Conservation (phyloP, 495 filamentous ascomycete genomes). For the Penicillium salamii region DNA sequence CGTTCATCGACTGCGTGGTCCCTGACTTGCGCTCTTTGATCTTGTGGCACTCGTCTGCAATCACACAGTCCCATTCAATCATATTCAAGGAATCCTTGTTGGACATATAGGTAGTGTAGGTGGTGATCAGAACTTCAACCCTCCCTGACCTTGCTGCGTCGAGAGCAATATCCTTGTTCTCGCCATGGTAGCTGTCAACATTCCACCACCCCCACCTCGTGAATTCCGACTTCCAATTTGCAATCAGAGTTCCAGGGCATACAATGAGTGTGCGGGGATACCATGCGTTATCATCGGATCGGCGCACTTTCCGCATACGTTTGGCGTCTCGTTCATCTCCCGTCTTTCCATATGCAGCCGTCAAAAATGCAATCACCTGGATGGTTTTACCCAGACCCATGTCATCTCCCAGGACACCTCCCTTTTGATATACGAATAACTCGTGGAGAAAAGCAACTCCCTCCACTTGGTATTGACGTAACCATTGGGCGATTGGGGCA, state of each 20-base stretch:
- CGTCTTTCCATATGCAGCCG: constrained; percentile 91
- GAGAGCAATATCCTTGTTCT: constrained; percentile 68
- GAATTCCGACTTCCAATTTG: constrained; percentile 87
- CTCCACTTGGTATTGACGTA: constrained; percentile 87
- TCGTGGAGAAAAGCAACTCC: constrained; percentile 86
- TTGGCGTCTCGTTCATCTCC: constrained; percentile 86
- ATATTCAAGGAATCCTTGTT: constrained; percentile 74
- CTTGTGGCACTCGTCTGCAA: constrained; percentile 94
- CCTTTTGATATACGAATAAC: constrained; percentile 87
- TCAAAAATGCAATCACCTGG: constrained; percentile 92
- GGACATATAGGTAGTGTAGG: constrained; percentile 81
- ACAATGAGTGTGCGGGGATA: constrained; percentile 86
- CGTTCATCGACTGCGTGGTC: constrained; percentile 83
- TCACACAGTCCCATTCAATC: constrained; percentile 92
- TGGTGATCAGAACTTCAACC: constrained; percentile 88
- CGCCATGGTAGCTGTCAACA: constrained; percentile 77
- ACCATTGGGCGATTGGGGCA: constrained; percentile 86
- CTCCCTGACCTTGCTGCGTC: constrained; percentile 71
- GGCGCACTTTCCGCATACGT: constrained; percentile 86
- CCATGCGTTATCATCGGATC: constrained; percentile 56
- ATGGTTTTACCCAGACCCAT: constrained; percentile 98
- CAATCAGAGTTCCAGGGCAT: constrained; percentile 83
- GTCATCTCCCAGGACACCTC: constrained; percentile 89
- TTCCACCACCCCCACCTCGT: constrained; percentile 95
- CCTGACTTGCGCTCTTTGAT: constrained; percentile 79